Conservation (phyloP, 768 basidiomycete genomes). For the Mycena rosella region DNA sequence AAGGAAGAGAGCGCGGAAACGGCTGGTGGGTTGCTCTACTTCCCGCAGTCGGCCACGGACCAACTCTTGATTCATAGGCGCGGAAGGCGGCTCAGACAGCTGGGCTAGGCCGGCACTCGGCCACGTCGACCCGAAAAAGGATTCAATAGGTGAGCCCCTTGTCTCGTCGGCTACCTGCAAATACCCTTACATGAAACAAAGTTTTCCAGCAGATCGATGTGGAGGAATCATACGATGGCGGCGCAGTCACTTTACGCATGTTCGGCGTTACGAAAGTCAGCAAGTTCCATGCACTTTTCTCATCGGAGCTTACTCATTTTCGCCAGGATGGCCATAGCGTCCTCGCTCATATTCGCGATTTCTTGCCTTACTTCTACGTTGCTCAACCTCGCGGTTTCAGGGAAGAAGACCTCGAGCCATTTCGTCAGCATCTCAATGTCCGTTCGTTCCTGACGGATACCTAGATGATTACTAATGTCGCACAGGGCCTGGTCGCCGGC, state of each 20-base stretch:
- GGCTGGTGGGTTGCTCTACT: slow-evolving; percentile 51
- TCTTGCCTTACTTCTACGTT: slow-evolving; percentile 95
- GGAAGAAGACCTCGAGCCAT: slow-evolving; percentile 72
- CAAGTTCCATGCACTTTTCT: slow-evolving; percentile 1
- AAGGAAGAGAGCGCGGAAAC: slow-evolving; percentile 63
- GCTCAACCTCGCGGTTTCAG: slow-evolving; percentile 88
- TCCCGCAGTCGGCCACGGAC: slow-evolving; percentile 4
- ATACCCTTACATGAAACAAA: slow-evolving; percentile 43
- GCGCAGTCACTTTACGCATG: slow-evolving; percentile 68
- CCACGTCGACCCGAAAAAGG: slow-evolving; percentile 67
- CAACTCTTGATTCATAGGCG: slow-evolving; percentile 52
- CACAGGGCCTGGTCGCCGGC: slow-evolving; percentile 48
- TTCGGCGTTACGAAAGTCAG: slow-evolving; percentile 92
- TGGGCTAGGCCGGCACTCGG: slow-evolving; percentile 78
- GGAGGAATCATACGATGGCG: slow-evolving; percentile 68
- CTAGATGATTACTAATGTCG: background rate
- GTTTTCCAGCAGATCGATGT: slow-evolving; percentile 98
- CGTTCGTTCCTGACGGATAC: slow-evolving; percentile 41
- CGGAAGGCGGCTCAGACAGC: slow-evolving; percentile 81
- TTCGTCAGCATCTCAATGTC: slow-evolving; percentile 83
- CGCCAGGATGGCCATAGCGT: slow-evolving; percentile 88
- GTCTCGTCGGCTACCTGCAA: background rate
- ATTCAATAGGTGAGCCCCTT: slow-evolving; percentile 72
- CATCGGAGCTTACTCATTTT: slow-evolving; percentile 7
- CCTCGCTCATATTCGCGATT: slow-evolving; percentile 83